Base-by-base conservation (phyloP, 2,329 filamentous ascomycete genomes). In the Ophiostoma ulmi region DNA sequence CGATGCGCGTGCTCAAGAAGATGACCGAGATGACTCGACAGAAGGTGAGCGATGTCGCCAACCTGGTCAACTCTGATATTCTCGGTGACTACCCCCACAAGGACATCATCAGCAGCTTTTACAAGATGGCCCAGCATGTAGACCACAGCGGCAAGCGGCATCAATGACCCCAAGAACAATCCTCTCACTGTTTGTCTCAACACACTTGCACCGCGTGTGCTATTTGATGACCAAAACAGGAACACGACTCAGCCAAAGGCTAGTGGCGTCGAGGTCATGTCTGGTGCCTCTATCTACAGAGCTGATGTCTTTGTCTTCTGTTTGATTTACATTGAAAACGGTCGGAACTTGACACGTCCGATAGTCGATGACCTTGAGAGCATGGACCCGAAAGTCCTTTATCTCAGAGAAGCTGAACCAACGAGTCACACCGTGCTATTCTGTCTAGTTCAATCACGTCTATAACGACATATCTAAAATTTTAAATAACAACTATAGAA, bases 21-120 rank as follows among this genome's bases (percentile, higher is more conserved):
- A 48, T 48, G 44, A 83, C 83, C 72, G 81, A 83, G 70, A 79
- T 86, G 26, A 83, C 85, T 72, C 80, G 76, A 26, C 81, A 80
- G 73, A 77, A 80, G 55, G 78, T 78, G 52, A 70, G 70, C 64
- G 67, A 73, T 39, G 68, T 72, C 7, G 71, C 70, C 67, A 70
- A 67, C 58, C 70, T 73, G 31, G 39, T 72, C 63, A 61, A 70
- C 70, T 69, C 71, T 70, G 73, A 74, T 69, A 72, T 74, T 22
- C 69, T 74, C 26, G 73, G 68, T n/a, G 67, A 58, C 63, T 68
- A 72, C 31, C 64, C 71, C 2, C 41, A 72, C 69, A 71, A 72
- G 39, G 73, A 74, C 44, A 48, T 20, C 5, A 48, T 48, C 1
- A 48, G 44, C 44, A 48, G 44, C 44, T 48, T 48, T 20, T 48